phyloP scores from a whole-genome alignment of 345 rosid species.

The Eucalyptus microcorys region DNA sequence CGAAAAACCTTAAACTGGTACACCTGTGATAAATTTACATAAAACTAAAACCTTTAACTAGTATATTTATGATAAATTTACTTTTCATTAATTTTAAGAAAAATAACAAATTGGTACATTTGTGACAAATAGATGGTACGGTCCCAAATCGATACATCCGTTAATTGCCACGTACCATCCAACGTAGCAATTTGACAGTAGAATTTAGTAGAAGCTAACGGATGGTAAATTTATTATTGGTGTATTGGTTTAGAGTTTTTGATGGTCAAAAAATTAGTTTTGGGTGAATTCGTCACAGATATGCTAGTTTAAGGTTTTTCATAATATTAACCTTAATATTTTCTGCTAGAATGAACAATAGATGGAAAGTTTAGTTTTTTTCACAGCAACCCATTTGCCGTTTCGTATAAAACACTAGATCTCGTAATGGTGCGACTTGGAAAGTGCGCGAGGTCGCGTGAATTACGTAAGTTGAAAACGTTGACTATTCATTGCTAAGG shows the following conservation, averaged over 20 bases:
- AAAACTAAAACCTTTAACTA: fast-evolving
- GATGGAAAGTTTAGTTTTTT: not conserved
- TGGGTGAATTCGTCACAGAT: fast-evolving
- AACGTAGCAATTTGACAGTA: too few relatives aligned
- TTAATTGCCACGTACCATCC: fast-evolving
- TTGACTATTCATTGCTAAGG: not conserved
- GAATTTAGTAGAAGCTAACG: too few relatives aligned
- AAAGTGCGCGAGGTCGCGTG: not conserved
- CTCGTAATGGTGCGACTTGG: not conserved
- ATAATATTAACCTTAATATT: too few relatives aligned
- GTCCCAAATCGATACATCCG: fast-evolving
- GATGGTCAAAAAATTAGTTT: fast-evolving
- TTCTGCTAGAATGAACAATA: fast-evolving
- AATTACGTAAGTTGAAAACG: not conserved
- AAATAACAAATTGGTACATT: too few relatives aligned
- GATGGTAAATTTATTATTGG: fast-evolving
- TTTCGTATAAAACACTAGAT: not conserved
- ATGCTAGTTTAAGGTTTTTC: too few relatives aligned
- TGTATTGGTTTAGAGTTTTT: too few relatives aligned
- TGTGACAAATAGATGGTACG: fast-evolving
- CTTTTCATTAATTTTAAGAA: too few relatives aligned
- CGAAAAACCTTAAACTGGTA: fast-evolving
- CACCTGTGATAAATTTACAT: fast-evolving
- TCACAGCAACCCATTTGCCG: not conserved
- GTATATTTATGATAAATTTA: too few relatives aligned